Percentiles rank a stretch among this genome's conserved stretches.
Evolutionary conservation across 768 basidiomycete genomes (phyloP).

Genomic region (Boletellus ananas): DNA sequence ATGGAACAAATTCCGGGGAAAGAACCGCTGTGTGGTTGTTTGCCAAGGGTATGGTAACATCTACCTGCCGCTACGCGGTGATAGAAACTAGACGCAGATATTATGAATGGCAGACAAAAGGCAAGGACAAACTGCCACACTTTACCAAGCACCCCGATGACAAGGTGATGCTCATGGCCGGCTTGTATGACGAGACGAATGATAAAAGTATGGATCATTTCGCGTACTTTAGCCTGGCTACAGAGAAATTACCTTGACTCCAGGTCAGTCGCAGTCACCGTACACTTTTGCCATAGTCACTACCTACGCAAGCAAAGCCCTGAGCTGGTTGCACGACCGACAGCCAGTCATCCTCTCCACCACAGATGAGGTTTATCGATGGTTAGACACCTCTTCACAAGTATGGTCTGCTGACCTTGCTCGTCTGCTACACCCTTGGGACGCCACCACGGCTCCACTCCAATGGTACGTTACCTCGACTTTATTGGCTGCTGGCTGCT

Average conservation of each 20-base stretch:
- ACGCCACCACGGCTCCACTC: slow-evolving; percentile 46
- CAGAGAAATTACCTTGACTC: neutral
- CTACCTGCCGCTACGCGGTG: neutral
- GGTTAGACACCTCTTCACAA: slow-evolving; percentile 76
- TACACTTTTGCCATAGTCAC: slow-evolving; percentile 93
- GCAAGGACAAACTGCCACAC: slow-evolving; percentile 74
- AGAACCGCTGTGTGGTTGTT: slow-evolving; percentile 80
- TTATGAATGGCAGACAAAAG: slow-evolving; percentile 92
- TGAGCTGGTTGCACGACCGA: slow-evolving; percentile 89
- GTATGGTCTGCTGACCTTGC: slow-evolving; percentile 61
- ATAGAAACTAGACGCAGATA: slow-evolving; percentile 47
- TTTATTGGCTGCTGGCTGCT: neutral
- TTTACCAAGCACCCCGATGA: slow-evolving; percentile 68
- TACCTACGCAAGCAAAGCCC: slow-evolving; percentile 62
- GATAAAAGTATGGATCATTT: slow-evolving; percentile 48
- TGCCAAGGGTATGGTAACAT: slow-evolving; percentile 60
- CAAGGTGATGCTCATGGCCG: slow-evolving; percentile 78
- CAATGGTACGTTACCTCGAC: slow-evolving; percentile 54
- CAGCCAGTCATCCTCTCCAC: slow-evolving; percentile 77
- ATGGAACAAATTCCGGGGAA: slow-evolving; percentile 81
- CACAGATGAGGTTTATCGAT: slow-evolving; percentile 54
- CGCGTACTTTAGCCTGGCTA: neutral
- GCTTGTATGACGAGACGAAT: slow-evolving; percentile 74
- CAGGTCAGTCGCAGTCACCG: slow-evolving; percentile 53
- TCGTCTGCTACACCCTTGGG: slow-evolving; percentile 58